A percentile compares a stretch with the other conserved stretches of the same genome.
phyloP scores from a whole-genome alignment of 306 rosid species.

The Castanea sativa region DNA sequence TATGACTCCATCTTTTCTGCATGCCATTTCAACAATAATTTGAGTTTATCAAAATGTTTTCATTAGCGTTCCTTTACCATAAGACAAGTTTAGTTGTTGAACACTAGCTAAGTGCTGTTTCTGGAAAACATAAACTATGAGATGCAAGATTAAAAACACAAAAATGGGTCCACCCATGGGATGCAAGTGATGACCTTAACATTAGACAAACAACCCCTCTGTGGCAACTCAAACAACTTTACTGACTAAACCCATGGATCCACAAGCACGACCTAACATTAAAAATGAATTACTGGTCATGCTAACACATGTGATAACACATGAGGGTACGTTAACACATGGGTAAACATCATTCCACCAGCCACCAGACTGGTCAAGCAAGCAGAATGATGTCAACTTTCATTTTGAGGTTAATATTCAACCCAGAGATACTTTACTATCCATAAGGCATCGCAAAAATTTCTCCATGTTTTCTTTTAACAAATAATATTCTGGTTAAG shows the following conservation, averaged over 20 bases:
- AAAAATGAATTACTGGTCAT: background rate
- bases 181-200: background rate
- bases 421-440: background rate
- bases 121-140: background rate
- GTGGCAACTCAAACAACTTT: background rate
- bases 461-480: background rate
- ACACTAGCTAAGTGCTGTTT: background rate
- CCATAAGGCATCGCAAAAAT: background rate
- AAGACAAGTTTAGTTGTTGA: background rate
- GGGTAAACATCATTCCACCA: background rate
- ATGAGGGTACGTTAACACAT: background rate
- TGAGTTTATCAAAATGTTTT: background rate
- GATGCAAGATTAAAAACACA: background rate
- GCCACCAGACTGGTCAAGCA: background rate
- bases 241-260: background rate
- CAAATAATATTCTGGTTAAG: background rate
- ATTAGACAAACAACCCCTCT: background rate
- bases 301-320: too few species aligned
- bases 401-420: background rate
- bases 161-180: background rate
- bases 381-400: background rate
- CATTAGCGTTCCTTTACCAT: background rate
- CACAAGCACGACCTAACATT: background rate
- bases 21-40: conserved; percentile 5
- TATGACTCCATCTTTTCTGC: conserved; percentile 43